Evolutionary conservation across 1,284 basidiomycete genomes (phyloP).

Genomic region (Irpex sp.): DNA sequence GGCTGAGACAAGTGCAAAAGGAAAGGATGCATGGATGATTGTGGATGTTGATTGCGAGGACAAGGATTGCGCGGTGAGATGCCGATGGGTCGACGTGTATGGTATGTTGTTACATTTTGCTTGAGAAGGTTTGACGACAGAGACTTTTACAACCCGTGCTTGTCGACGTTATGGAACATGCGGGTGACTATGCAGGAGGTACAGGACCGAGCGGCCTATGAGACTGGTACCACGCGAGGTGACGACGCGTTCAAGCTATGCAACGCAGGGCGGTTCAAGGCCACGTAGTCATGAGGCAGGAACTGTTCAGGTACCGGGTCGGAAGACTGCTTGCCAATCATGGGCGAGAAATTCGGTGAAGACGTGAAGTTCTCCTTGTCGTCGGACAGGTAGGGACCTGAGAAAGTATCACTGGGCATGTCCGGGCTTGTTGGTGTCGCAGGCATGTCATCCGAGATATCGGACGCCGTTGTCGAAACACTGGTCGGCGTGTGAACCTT

Average conservation of each 20-base stretch:
- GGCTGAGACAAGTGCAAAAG: slow-evolving; percentile 31
- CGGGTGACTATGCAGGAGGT: slow-evolving; percentile 11
- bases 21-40: slow-evolving; percentile 77
- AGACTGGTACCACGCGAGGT: slow-evolving; percentile 46
- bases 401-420: slow-evolving; percentile 41
- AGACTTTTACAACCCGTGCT: slow-evolving; percentile 31
- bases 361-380: slow-evolving; percentile 78
- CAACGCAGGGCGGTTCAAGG: slow-evolving; percentile 68
- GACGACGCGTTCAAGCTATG: slow-evolving; percentile 59
- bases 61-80: slow-evolving; percentile 50
- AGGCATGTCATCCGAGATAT: slow-evolving; percentile 78
- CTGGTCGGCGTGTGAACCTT: slow-evolving; percentile 72
- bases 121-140: slow-evolving; percentile 22
- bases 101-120: slow-evolving; percentile 75
- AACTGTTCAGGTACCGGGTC: slow-evolving; percentile 70
- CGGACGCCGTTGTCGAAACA: slow-evolving; percentile 65
- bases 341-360: slow-evolving; percentile 56
- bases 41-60: slow-evolving; percentile 48
- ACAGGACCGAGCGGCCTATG: slow-evolving; percentile 41
- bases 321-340: slow-evolving; percentile 63
- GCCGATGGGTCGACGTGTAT: slow-evolving; percentile 57
- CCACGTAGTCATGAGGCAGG: slow-evolving; percentile 73
- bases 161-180: slow-evolving; percentile 16
- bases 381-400: slow-evolving; percentile 48
- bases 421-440: slow-evolving; percentile 71